Conservation (phyloP, 2,329 filamentous ascomycete genomes). For the Penicillium sp. region DNA sequence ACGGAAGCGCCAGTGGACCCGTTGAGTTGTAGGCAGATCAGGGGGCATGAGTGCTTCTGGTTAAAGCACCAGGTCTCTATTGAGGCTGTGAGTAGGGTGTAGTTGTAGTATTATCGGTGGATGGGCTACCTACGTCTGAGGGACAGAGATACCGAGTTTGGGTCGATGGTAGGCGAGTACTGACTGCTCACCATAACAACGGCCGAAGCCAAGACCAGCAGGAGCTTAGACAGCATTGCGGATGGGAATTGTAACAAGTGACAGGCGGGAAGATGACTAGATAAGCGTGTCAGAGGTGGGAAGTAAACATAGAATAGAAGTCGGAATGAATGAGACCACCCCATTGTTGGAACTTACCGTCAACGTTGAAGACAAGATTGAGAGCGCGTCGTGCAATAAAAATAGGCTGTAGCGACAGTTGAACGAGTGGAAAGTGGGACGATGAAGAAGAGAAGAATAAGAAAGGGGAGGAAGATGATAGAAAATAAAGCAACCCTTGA, state of each 20-base stretch:
- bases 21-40: slow-evolving; percentile 43
- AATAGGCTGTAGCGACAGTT: slow-evolving; percentile 4
- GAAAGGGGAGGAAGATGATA: slow-evolving; percentile 5
- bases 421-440: not conserved
- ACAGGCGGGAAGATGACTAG: not conserved
- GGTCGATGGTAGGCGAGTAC: slow-evolving; percentile 31
- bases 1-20: slow-evolving; percentile 32
- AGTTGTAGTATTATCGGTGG: not conserved
- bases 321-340: slow-evolving; percentile 17
- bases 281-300: slow-evolving; percentile 1
- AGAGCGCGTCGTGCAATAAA: not conserved
- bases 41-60: slow-evolving; percentile 42
- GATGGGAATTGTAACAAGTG: slow-evolving; percentile 5
- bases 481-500: slow-evolving; percentile 4
- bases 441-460: not conserved
- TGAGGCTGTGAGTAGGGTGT: slow-evolving; percentile 2
- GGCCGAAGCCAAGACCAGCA: slow-evolving; percentile 33
- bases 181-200: slow-evolving; percentile 34
- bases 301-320: slow-evolving; percentile 1
- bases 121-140: slow-evolving; percentile 34
- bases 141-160: slow-evolving; percentile 30
- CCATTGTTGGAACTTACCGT: slow-evolving; percentile 10
- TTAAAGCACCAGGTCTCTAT: slow-evolving; percentile 42
- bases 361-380: not conserved
- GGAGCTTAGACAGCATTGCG: slow-evolving; percentile 27